phyloP scores from a whole-genome alignment of 73 alveolate genomes.

The Durusdinium trenchii region DNA sequence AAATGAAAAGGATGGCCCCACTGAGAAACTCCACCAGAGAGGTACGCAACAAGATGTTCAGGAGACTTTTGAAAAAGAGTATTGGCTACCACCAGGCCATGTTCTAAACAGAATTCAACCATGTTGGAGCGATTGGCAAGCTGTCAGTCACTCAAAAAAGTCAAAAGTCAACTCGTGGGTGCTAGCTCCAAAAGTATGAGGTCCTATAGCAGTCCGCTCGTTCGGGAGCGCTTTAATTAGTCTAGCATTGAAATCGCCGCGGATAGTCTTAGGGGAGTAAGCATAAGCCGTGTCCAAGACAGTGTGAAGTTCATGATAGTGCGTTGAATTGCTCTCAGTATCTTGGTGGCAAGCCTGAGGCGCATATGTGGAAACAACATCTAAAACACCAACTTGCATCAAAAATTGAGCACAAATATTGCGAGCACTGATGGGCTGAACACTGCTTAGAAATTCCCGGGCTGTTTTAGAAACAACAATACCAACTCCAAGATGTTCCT shows the following conservation, averaged over 20 bases:
- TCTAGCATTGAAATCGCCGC: slow-evolving; percentile 11
- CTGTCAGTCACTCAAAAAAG: background rate
- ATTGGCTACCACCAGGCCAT: background rate
- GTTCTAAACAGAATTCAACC: background rate
- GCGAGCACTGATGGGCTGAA: background rate
- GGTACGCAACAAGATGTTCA: background rate
- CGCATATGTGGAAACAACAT: slow-evolving; percentile 27
- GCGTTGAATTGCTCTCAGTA: background rate
- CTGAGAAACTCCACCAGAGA: background rate
- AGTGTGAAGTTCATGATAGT: background rate
- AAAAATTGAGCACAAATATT: background rate
- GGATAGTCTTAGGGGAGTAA: background rate
- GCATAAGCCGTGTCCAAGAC: background rate
- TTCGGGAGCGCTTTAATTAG: background rate
- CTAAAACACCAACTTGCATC: background rate
- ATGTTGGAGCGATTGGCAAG: background rate
- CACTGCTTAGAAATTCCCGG: background rate
- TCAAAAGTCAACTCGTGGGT: background rate
- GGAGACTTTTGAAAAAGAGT: background rate
- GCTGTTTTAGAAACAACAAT: background rate
- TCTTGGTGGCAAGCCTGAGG: slow-evolving; percentile 33
- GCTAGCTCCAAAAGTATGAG: background rate
- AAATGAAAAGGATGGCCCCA: background rate
- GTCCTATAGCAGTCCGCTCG: background rate
- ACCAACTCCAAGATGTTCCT: slow-evolving; percentile 42